A percentile compares a stretch with the other conserved stretches of the same genome.
Conservation (phyloP, 1,284 basidiomycete species). For the Tylopilus orsonianus region DNA sequence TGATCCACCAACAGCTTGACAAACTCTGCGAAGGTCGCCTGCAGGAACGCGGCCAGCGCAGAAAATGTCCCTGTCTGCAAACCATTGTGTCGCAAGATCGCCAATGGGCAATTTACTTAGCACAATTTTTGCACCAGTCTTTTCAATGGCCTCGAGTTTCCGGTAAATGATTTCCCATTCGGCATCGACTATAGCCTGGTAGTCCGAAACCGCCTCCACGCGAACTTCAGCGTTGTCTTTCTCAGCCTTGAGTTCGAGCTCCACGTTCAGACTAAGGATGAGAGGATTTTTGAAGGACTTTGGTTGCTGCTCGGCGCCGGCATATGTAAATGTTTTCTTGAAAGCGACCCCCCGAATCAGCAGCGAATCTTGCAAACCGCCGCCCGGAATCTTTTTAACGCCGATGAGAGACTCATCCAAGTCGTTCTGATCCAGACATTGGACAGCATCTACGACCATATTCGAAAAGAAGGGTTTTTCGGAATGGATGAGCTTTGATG, state of each 20-base stretch:
- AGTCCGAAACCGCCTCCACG: slow-evolving; percentile 94
- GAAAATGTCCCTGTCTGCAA: slow-evolving; percentile 98
- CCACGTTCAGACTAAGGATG: slow-evolving; percentile 94
- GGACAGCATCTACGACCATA: slow-evolving; percentile 98
- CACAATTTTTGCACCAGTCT: slow-evolving; percentile 96
- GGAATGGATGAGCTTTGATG: slow-evolving; percentile 98
- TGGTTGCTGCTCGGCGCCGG: slow-evolving; percentile 98
- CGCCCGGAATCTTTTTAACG: slow-evolving; percentile 98
- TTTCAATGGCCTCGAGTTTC: slow-evolving; percentile 95
- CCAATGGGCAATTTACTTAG: slow-evolving; percentile 98
- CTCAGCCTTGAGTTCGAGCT: slow-evolving; percentile 98
- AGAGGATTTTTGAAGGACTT: slow-evolving; percentile 90
- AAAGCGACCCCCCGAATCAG: slow-evolving; percentile 92
- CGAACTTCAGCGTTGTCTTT: slow-evolving; percentile 99
- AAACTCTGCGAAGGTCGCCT: slow-evolving; percentile 91
- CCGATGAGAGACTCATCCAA: slow-evolving; percentile 97
- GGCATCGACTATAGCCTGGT: slow-evolving; percentile 98
- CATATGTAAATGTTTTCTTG: slow-evolving; percentile 99
- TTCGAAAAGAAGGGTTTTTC: slow-evolving; percentile 99
- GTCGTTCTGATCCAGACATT: slow-evolving; percentile 89
- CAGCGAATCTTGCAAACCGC: slow-evolving; percentile 96
- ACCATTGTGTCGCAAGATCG: slow-evolving; percentile 99
- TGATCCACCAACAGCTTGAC: slow-evolving; percentile 94
- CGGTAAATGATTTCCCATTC: slow-evolving; percentile 99
- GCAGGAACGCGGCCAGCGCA: slow-evolving; percentile 95